Conservation (phyloP, 1,139 yeast genomes). For the Candida labiduridarum region DNA sequence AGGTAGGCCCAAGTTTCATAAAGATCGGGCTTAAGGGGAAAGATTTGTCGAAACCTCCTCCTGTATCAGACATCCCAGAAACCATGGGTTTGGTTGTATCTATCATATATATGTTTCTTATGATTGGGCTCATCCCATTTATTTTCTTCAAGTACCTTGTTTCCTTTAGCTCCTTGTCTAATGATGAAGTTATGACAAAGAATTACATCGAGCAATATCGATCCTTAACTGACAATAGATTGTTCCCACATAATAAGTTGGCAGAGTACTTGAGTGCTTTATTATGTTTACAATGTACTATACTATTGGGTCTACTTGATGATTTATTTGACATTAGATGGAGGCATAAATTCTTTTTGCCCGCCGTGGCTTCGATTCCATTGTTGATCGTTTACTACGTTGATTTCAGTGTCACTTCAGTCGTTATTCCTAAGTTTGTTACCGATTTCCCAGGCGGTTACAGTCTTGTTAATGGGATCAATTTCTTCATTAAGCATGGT, state of each 20-base stretch:
- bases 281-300: constrained; percentile 79
- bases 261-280: constrained; percentile 86
- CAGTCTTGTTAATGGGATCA: constrained; percentile 20
- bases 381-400: constrained; percentile 87
- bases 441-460: constrained; percentile 36
- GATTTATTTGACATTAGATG: constrained; percentile 94
- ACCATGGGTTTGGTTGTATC: constrained; percentile 90
- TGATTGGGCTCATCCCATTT: constrained; percentile 88
- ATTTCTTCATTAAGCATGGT: constrained; percentile 29
- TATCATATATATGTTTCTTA: constrained; percentile 72
- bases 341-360: constrained; percentile 95
- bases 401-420: constrained; percentile 90
- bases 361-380: constrained; percentile 94
- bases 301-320: constrained; percentile 86
- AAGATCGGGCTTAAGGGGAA: constrained; percentile 80
- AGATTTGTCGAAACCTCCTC: constrained; percentile 74
- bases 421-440: constrained; percentile 79
- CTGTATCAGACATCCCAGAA: constrained; percentile 71
- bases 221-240: constrained; percentile 31
- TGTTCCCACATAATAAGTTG: constrained; percentile 83
- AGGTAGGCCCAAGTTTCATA: constrained; percentile 65
- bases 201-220: constrained; percentile 40
- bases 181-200: constrained; percentile 36
- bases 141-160: constrained; percentile 81
- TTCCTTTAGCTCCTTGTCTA: constrained; percentile 41